Percentiles rank a stretch among this genome's conserved stretches.
Evolutionary conservation across 208 protist species (phyloP).

Genomic region (Trichomonas vaginalis): DNA sequence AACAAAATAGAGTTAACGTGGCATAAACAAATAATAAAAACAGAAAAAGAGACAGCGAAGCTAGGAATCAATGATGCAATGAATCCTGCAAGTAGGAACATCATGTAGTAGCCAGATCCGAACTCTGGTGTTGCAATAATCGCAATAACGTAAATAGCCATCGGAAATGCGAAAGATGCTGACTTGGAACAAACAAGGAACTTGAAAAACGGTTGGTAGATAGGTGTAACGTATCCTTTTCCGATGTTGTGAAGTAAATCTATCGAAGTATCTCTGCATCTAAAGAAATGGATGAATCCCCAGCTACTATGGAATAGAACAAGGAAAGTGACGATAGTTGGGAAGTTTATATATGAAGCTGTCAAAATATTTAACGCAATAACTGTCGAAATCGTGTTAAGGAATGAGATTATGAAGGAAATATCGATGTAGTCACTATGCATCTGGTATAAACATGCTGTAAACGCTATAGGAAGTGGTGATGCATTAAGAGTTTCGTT

Average conservation of each 20-base stretch:
- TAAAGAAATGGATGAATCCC: background rate
- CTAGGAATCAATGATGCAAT: background rate
- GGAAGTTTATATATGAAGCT: background rate
- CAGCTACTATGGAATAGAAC: background rate
- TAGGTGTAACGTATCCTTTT: background rate
- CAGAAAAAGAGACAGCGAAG: background rate
- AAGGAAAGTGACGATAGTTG: background rate
- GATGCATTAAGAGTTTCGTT: background rate
- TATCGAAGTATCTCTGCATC: background rate
- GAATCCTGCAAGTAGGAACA: background rate
- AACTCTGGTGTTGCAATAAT: background rate
- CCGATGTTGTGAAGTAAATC: background rate
- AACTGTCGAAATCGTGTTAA: background rate
- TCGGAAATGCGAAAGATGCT: background rate
- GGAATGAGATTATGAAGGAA: background rate
- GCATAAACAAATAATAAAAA: background rate
- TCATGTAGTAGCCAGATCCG: background rate
- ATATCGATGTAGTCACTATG: background rate
- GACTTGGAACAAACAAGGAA: background rate
- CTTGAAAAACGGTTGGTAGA: background rate
- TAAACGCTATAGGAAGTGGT: background rate
- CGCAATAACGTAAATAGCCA: background rate
- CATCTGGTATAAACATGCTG: background rate
- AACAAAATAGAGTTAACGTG: background rate
- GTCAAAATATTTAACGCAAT: background rate